Percentiles rank a stretch among this genome's conserved stretches.
Conservation (phyloP, 208 protist species). For the Phytomonas sp. region DNA sequence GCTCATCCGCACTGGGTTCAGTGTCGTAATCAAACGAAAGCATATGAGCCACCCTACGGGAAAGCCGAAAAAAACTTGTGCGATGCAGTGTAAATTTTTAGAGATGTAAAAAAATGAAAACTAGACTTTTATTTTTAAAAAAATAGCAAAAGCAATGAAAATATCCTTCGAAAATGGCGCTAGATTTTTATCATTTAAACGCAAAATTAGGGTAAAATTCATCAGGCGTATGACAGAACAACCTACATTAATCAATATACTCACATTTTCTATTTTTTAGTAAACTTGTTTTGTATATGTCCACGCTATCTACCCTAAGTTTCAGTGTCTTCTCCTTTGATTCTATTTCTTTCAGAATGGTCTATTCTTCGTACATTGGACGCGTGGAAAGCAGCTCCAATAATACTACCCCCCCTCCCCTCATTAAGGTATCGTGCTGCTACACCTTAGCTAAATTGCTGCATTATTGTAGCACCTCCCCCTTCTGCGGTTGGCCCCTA, state of each 20-base stretch:
- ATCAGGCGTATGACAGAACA: neutral
- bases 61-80: neutral
- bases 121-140: neutral
- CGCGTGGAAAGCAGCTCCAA: neutral
- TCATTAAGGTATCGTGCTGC: neutral
- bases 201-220: neutral
- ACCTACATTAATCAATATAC: too few relatives aligned
- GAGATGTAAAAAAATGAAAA: neutral
- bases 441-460: neutral
- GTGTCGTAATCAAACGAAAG: slow-evolving; percentile 44
- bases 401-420: neutral
- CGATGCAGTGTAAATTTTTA: neutral
- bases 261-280: neutral
- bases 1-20: slow-evolving; percentile 38
- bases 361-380: neutral
- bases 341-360: neutral
- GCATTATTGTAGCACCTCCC: neutral
- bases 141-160: neutral
- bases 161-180: neutral
- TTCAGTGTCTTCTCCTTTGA: neutral
- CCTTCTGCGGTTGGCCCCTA: neutral
- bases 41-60: neutral
- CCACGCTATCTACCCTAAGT: neutral
- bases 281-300: neutral
- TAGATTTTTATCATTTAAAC: neutral